phyloP scores from a whole-genome alignment of 1,284 basidiomycete species.

The Ustilago vetiveriae region DNA sequence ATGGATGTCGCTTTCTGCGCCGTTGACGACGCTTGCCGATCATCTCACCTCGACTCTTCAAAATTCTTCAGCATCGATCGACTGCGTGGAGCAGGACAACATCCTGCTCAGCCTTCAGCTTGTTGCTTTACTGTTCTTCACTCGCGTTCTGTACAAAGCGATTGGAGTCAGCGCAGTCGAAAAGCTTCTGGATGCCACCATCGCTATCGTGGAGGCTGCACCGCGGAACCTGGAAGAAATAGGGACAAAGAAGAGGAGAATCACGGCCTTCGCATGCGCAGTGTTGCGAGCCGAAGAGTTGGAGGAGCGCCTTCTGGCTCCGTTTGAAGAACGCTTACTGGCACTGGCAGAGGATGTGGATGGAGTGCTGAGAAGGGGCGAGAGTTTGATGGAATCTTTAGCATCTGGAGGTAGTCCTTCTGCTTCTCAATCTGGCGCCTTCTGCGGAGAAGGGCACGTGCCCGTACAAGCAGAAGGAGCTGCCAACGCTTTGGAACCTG shows the following conservation, averaged over 20 bases:
- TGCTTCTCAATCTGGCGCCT: background rate
- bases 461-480: no score
- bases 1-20: slow-evolving; percentile 2
- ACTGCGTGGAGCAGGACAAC: background rate
- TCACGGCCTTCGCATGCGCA: slow-evolving; percentile 11
- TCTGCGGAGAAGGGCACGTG: no score
- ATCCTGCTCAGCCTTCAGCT: slow-evolving; percentile 14
- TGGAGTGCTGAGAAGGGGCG: slow-evolving; percentile 12
- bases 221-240: background rate
- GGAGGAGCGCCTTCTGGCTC: slow-evolving; percentile 13
- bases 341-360: slow-evolving; percentile 1
- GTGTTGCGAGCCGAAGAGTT: slow-evolving; percentile 33
- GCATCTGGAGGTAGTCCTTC: background rate
- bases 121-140: slow-evolving; percentile 7
- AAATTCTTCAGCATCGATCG: no score
- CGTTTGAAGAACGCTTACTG: slow-evolving; percentile 23
- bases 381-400: slow-evolving; percentile 12
- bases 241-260: background rate
- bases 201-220: slow-evolving; percentile 17
- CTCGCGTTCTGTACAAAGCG: slow-evolving; percentile 9
- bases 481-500: background rate
- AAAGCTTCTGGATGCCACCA: slow-evolving; percentile 4
- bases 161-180: background rate
- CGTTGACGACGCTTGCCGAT: slow-evolving; percentile 4
- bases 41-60: background rate